Conservation (phyloP, 1,139 yeast genomes). For the Arxiozyma slooffiae region DNA sequence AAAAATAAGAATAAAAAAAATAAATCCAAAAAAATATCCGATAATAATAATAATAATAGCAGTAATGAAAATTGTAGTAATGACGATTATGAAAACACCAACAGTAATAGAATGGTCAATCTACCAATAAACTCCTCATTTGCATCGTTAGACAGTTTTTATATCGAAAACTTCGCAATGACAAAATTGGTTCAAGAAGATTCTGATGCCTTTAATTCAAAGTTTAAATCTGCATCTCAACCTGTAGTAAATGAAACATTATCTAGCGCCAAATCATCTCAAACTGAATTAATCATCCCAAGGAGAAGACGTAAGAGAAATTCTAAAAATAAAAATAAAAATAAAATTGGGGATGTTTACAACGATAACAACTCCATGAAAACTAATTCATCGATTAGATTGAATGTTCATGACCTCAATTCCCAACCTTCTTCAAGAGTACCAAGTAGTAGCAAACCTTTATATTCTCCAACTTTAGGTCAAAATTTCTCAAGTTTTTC, state of each 20-base stretch:
- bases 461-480: neutral
- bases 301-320: neutral
- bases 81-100: constrained; percentile 1
- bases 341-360: neutral
- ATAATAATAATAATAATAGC: constrained; percentile 6
- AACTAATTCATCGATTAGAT: neutral
- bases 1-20: constrained; percentile 34
- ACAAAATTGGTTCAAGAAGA: constrained; percentile 13
- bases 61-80: constrained; percentile 7
- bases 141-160: constrained; percentile 66
- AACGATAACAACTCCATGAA: neutral
- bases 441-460: neutral
- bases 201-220: neutral
- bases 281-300: neutral
- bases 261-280: neutral
- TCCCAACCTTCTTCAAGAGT: constrained; percentile 3
- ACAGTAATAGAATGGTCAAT: constrained; percentile 32
- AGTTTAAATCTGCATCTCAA: constrained; percentile 4
- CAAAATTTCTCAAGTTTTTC: neutral
- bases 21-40: constrained; percentile 1
- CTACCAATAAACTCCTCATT: constrained; percentile 63
- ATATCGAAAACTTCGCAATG: constrained; percentile 43
- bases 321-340: neutral
- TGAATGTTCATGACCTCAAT: constrained; percentile 1
- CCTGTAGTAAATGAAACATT: neutral